Base-by-base conservation (phyloP, 805 yeast genomes). In the Suhomyces xylopsoci region DNA sequence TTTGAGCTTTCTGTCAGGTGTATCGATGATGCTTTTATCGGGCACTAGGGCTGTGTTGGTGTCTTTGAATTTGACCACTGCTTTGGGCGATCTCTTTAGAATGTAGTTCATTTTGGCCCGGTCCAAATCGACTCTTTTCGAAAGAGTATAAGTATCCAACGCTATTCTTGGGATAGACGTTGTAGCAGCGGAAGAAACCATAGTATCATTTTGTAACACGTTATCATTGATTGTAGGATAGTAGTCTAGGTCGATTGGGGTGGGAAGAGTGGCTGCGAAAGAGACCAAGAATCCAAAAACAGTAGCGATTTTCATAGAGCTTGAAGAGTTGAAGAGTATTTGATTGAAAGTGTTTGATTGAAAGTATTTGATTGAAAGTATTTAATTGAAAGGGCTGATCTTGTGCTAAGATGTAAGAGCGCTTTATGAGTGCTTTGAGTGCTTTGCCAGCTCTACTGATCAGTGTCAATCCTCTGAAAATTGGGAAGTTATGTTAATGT, bases 1-100 rank as follows among this genome's bases (percentile, higher is more conserved):
- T 15, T 38, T 34, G 15, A 42, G 14, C 24, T 43, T 24, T n/a
- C 42, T 45, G 12, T 45, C 42, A 6, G 15, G 17, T 12, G 7
- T 36, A 2, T 28, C 43, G 6, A 56, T 24, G 9, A 52, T 54
- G 10, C 40, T 52, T 14, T 17, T 15, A 9, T 52, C 50, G 28
- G 65, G 64, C 12, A 58, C 58, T 20, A 62, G 48, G 6, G 56
- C 45, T 1, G 65, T 60, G 17, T 52, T 50, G 2, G 63, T 53
- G 49, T 62, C 66, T 34, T 52, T 57, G 51, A 62, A 59, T 9
- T 50, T 5, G 12, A 61, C 49, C 8, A 59, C 48, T 22, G 49
- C 46, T 25, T 30, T 24, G 5, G 55, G 62, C 17, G 52, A 45
- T 10, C 52, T 52, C n/a, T 46, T 15, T 19, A 57, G 15, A 9